These are phyloP conservation scores for Eimeria zaria DNA, from an alignment of 169 alveolate genomes.

Conservation along the genomic window DNA sequence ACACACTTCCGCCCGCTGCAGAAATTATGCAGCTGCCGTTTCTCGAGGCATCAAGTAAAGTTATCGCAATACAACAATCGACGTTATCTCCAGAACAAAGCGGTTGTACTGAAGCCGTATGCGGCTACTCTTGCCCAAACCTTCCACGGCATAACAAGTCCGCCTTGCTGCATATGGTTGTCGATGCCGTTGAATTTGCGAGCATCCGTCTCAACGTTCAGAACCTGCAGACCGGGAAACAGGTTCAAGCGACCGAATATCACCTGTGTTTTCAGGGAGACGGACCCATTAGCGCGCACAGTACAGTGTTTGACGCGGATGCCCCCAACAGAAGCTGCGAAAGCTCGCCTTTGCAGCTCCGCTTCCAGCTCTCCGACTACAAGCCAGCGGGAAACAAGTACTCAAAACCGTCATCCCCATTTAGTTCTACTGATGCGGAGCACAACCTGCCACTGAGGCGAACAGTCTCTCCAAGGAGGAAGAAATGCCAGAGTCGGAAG, in stretches of 20 bases:
- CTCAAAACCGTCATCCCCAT: background rate
- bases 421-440: background rate
- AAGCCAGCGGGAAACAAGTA: background rate
- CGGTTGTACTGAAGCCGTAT: background rate
- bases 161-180: background rate
- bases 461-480: background rate
- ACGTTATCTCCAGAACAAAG: background rate
- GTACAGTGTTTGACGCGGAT: background rate
- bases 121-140: background rate
- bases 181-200: background rate
- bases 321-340: background rate
- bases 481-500: background rate
- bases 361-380: background rate
- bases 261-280: background rate
- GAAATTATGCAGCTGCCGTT: slow-evolving; percentile 17
- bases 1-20: background rate
- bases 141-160: background rate
- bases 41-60: slow-evolving; percentile 12
- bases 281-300: background rate
- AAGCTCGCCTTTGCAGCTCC: background rate
- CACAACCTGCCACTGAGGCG: background rate
- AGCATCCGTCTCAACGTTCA: background rate
- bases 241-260: background rate
- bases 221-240: background rate
- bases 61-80: background rate